These are phyloP conservation scores for Starmerella floris DNA, from an alignment of 805 yeast genomes.

Conservation along the genomic window DNA sequence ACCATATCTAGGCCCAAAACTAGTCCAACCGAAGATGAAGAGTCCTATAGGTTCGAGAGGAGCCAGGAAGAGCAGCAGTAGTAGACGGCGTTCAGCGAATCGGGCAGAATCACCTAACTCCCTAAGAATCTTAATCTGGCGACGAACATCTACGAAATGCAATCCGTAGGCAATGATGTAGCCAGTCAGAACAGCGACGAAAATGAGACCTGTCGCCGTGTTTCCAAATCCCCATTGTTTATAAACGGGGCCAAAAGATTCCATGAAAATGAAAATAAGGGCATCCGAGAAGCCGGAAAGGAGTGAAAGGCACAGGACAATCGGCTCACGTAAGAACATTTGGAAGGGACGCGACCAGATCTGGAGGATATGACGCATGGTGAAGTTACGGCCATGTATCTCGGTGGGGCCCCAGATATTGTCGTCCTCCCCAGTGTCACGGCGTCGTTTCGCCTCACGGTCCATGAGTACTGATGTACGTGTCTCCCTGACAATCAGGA, in stretches of 20 bases:
- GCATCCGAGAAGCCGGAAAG: constrained; percentile 34
- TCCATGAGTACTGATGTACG: constrained; percentile 29
- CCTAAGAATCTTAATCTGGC: constrained; percentile 26
- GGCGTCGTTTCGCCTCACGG: constrained; percentile 30
- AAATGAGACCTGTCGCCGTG: constrained; percentile 27
- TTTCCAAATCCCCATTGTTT: constrained; percentile 30
- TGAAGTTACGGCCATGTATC: constrained; percentile 18
- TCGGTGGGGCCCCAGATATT: constrained; percentile 31
- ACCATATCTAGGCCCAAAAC: constrained; percentile 28
- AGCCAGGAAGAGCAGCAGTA: constrained; percentile 29
- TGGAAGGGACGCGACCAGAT: constrained; percentile 32
- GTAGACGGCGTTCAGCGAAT: constrained; percentile 19
- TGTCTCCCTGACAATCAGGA: constrained; percentile 30
- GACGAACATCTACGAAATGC: constrained; percentile 28
- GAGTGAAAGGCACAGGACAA: constrained; percentile 30
- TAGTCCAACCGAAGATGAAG: constrained; percentile 34
- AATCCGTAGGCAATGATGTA: constrained; percentile 29
- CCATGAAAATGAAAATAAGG: constrained; percentile 32
- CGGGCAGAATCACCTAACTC: constrained; percentile 24
- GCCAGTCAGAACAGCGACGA: constrained; percentile 29
- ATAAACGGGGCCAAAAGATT: constrained; percentile 29
- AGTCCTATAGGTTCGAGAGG: constrained; percentile 32
- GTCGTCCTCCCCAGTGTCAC: constrained; percentile 27
- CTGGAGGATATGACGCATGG: not conserved
- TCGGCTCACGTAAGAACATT: constrained; percentile 32